These are phyloP conservation scores for Hypoxylon intermedium DNA, from an alignment of 495 filamentous ascomycete species.

Conservation along the genomic window DNA sequence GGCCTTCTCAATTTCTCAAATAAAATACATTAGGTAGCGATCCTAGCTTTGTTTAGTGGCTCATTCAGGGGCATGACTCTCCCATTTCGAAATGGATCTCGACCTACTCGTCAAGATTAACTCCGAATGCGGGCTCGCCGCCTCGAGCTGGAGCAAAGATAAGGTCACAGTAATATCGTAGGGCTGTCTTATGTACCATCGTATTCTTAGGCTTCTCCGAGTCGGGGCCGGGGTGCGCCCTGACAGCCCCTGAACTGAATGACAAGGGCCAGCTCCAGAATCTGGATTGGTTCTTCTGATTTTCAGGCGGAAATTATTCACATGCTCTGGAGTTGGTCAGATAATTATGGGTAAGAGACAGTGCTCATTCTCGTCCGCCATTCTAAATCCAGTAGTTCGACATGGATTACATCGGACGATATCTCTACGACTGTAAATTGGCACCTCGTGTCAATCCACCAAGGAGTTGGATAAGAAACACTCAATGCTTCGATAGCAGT, in stretches of 20 bases:
- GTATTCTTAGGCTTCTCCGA: conserved; percentile 13
- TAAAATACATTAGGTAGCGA: not conserved
- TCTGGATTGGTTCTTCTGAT: conserved; percentile 31
- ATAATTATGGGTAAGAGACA: conserved; percentile 10
- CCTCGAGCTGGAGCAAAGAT: conserved; percentile 27
- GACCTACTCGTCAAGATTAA: too few relatives aligned
- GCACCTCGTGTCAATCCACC: conserved; percentile 25
- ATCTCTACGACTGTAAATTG: conserved; percentile 17
- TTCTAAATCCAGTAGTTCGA: conserved; percentile 27
- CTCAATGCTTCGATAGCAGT: conserved; percentile 2
- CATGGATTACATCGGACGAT: conserved; percentile 29
- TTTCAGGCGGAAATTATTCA: conserved; percentile 24
- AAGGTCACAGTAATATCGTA: not conserved
- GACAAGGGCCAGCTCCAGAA: conserved; percentile 16
- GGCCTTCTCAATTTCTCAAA: not conserved
- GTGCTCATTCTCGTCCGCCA: conserved; percentile 1
- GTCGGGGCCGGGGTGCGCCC: conserved; percentile 17
- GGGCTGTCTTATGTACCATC: conserved; percentile 9
- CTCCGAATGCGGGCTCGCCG: conserved; percentile 26
- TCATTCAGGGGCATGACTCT: not conserved
- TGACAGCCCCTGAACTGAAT: conserved; percentile 11
- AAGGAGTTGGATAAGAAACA: conserved; percentile 15
- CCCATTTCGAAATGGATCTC: conserved; percentile 4
- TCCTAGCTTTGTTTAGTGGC: not conserved
- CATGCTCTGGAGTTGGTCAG: conserved; percentile 17